Base-by-base conservation (phyloP, 768 basidiomycete genomes). In the Agrocybe praecox region DNA sequence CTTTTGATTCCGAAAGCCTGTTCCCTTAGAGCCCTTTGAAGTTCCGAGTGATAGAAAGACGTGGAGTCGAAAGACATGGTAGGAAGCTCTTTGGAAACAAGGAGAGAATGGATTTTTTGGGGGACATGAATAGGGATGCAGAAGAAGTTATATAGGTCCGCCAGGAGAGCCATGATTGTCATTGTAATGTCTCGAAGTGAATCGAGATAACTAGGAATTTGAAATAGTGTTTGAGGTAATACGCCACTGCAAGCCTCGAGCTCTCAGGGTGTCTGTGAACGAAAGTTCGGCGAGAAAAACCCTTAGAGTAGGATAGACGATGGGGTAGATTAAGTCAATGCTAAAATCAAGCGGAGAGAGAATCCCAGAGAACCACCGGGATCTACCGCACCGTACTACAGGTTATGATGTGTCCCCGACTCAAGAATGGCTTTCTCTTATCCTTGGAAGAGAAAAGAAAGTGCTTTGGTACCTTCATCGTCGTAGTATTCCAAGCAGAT, bases 1-100 rank as follows among this genome's bases (percentile, higher is more conserved):
- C 73, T 69, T 40, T 72, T 63, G 57, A 89, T 77, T 17, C 82
- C 83, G 61, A 83, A 86, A 5, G 77, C 71, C 58, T 89, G 84
- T 62, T 89, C 88, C 29, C 69, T 69, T 33, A 90, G 76, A 22
- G 84, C 80, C 21, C 75, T 72, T 19, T 70, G 70, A 18, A 90
- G 75, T 66, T 90, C 88, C 53, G 73, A 66, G 54, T 74, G 64
- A 62, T 69, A 79, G 64, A 83, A 81, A 18, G 69, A 62, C 10
- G 69, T 49, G 4, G 61, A 61, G 6, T 52, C 50, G 50, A 47
- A 21, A 23, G 58, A 36, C 65, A 68, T 68, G 10, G 46, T 23
- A 33, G 33, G 46, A 52, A 56, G n/a, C 24, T 33, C 49, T 53
- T 45, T 52, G 21, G 34, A 48, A 42, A 49, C 46, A 53, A 65